Base-by-base conservation (phyloP, 331 rosid species). In the Cydonia oblonga region DNA sequence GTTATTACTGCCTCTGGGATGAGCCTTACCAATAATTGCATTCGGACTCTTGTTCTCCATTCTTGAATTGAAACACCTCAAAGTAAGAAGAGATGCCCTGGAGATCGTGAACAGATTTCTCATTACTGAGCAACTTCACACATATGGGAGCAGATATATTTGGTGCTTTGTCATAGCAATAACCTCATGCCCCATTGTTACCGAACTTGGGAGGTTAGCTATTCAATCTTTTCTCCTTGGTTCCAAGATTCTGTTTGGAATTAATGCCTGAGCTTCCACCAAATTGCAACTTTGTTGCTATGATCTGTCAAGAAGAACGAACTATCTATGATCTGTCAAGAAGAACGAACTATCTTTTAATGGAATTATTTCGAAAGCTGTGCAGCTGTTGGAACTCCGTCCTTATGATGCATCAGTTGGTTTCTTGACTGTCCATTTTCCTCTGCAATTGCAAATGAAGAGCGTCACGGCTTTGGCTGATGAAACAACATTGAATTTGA, bases 261-360 rank as follows among this genome's bases (percentile, higher is more conserved):
- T 38, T 76, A 10, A 18, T 82, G 57, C 53, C 23, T 30, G 69
- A 62, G 64, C 56, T 54, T 77, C 71, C 72, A 66, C 15, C 38
- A 71, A 38, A 46, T 56, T 24, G 67, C 75, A 28, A 56, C 59
- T 69, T 72, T 35, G 68, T 77, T 63, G 64, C 40, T 61, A 32
- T 53, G 32, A 80, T 74, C 57, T 59, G 54, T 44, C 58, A 70
- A 46, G 81, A 35, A 64, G 29, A 78, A 76, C 61, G 67, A 80
- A 81, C 75, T 69, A 76, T 79, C 70, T 74, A 32, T 53, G 32
- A 80, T 74, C 57, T 59, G 54, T 44, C 58, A 70, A 46, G 81
- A 35, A 64, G 29, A 78, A 76, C 61, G 67, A 80, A 81, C 75
- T 69, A 76, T 79, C 70, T 74, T 62, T 72, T 62, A 29, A 62